Percentiles rank a stretch among this genome's conserved stretches.
These are phyloP conservation scores for Acanthamoeba comandoni DNA, from an alignment of 208 protist genomes.

Conservation along the genomic window DNA sequence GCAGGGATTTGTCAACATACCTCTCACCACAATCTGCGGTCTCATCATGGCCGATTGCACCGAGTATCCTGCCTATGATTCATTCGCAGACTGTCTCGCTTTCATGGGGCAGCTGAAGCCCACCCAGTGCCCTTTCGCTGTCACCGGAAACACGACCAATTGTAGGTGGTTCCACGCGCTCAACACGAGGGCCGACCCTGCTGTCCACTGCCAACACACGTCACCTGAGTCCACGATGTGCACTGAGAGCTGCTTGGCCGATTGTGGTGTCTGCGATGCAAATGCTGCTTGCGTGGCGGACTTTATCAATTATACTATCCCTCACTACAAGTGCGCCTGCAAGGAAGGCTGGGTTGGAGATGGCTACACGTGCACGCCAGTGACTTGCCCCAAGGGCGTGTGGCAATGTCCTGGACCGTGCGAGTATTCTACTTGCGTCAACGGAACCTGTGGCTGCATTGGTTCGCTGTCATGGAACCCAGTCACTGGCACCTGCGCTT, in stretches of 20 bases:
- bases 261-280: background rate
- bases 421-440: background rate
- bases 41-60: too few relatives aligned
- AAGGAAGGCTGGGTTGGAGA: background rate
- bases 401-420: background rate
- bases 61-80: too few relatives aligned
- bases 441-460: background rate
- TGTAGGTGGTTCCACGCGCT: conserved; percentile 22
- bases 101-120: too few relatives aligned
- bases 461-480: background rate
- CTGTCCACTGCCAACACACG: conserved; percentile 16
- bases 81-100: too few relatives aligned
- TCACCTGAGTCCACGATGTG: background rate
- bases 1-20: too few relatives aligned
- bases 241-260: background rate
- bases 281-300: background rate
- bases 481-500: background rate
- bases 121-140: conserved; percentile 32
- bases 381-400: background rate
- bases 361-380: background rate
- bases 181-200: conserved; percentile 26
- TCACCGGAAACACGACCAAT: conserved; percentile 7
- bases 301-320: background rate
- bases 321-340: conserved; percentile 6
- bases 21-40: too few relatives aligned